phyloP scores from a whole-genome alignment of 1,139 yeast genomes.

The Blastobotrys buckinghamii region DNA sequence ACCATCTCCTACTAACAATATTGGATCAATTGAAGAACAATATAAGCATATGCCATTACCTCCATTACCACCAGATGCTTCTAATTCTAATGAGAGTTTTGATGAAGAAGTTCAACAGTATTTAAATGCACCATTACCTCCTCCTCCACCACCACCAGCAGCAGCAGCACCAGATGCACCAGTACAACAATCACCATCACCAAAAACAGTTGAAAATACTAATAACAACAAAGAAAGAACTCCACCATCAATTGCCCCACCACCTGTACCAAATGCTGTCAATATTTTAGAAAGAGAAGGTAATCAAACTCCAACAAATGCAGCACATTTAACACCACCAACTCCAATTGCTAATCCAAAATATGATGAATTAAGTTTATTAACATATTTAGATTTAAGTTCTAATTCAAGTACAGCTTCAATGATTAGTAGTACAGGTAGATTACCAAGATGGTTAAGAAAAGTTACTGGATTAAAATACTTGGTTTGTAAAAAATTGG shows the following conservation, averaged over 20 bases:
- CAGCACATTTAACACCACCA: not conserved
- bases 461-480: slow-evolving; percentile 25
- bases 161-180: not conserved
- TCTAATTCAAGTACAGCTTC: slow-evolving; percentile 19
- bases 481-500: slow-evolving; percentile 25
- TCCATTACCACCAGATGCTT: slow-evolving; percentile 9
- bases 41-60: slow-evolving; percentile 14
- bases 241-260: slow-evolving; percentile 6
- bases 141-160: slow-evolving; percentile 4
- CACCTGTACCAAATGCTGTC: slow-evolving; percentile 1
- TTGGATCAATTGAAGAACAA: slow-evolving; percentile 2
- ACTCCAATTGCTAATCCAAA: not conserved
- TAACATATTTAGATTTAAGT: slow-evolving; percentile 26
- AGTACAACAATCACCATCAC: not conserved
- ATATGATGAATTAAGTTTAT: slow-evolving; percentile 12
- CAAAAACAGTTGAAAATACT: not conserved
- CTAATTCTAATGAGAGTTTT: not conserved
- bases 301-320: not conserved
- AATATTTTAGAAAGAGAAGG: not conserved
- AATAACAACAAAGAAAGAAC: not conserved
- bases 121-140: slow-evolving; percentile 1
- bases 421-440: slow-evolving; percentile 23
- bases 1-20: too few species aligned
- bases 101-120: not conserved
- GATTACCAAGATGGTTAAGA: slow-evolving; percentile 28